phyloP scores from a whole-genome alignment of 1,139 yeast genomes.

The Scheffersomyces lignicola region DNA sequence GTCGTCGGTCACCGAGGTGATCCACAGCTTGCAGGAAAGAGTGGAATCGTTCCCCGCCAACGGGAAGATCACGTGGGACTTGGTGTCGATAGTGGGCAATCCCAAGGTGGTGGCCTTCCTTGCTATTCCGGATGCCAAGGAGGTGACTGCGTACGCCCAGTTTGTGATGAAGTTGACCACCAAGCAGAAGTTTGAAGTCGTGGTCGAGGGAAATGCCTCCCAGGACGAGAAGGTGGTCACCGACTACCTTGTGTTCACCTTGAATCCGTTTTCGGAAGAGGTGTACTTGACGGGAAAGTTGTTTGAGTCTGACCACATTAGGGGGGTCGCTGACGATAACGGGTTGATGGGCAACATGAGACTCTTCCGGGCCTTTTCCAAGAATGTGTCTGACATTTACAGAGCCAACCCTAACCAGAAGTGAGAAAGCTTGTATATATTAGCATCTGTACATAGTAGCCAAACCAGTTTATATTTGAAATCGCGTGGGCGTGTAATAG shows the following conservation, averaged over 20 bases:
- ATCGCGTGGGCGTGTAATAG: no score
- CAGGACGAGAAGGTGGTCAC: conserved; percentile 56
- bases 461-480: no score
- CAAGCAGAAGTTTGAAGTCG: conserved; percentile 61
- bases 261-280: conserved; percentile 70
- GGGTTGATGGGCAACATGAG: not conserved
- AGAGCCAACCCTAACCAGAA: conserved; percentile 25
- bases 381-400: conserved; percentile 29
- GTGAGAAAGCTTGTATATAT: no score
- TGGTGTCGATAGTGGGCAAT: conserved; percentile 62
- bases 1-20: conserved; percentile 34
- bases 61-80: conserved; percentile 71
- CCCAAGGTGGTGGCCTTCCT: conserved; percentile 72
- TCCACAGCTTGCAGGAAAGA: conserved; percentile 29
- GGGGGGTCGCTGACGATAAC: conserved; percentile 36
- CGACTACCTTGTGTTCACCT: conserved; percentile 74
- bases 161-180: conserved; percentile 76
- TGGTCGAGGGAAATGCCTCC: conserved; percentile 36
- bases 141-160: conserved; percentile 68
- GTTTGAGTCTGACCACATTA: conserved; percentile 60
- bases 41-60: conserved; percentile 53
- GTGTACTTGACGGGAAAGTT: conserved; percentile 75
- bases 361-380: not conserved
- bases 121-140: conserved; percentile 64
- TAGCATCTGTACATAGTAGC: no score